Base-by-base conservation (phyloP, 2,329 filamentous ascomycete genomes). In the Cryphonectria nitschkei region DNA sequence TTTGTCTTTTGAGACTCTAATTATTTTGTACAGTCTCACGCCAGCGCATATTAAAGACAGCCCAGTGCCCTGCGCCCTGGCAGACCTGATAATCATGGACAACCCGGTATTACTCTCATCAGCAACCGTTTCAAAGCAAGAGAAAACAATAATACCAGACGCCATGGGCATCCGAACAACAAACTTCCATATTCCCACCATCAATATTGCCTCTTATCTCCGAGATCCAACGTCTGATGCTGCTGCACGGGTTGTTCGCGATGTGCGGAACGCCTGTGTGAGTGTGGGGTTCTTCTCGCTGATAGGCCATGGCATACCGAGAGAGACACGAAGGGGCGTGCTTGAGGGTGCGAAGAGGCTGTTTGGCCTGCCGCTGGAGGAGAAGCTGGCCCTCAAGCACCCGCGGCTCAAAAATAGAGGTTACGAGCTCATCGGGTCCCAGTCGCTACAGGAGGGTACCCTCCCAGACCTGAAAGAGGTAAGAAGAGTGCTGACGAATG, bases 381-480 rank as follows among this genome's bases (percentile, higher is more conserved):
- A 82, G 62, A 87, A 87, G 75, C 41, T 54, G 46, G 32, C 66
- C 0, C 76, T 85, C 11, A 79, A 77, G 13, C 74, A 74, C 61
- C 65, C 73, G 1, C 69, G 71, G 16, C 62, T 75, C 52, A 74
- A 70, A 65, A 83, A 85, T 74, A 80, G 85, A 64, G 85, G 85
- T 29, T 87, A 87, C 73, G 85, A 87, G 74, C 78, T 83, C 60
- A 77, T 86, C 2, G 79, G 81, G 7, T 81, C 80, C 2, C 84
- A 87, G 72, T 82, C 80, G 2, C 76, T 85, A 13, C 83, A 86
- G 73, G 78, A 80, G 16, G 81, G 79, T 19, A 78, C 80, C 5
- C 78, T 80, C 39, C 84, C 84, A 5, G 85, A 86, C 72, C 79
- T 85, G 41, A 87, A 86, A 74, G 84, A 86, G 73, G 75, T 74